Percentiles rank a stretch among this genome's conserved stretches.
These are phyloP conservation scores for Pyrrhoderma lamaoense DNA, from an alignment of 1,284 basidiomycete genomes.

Conservation along the genomic window DNA sequence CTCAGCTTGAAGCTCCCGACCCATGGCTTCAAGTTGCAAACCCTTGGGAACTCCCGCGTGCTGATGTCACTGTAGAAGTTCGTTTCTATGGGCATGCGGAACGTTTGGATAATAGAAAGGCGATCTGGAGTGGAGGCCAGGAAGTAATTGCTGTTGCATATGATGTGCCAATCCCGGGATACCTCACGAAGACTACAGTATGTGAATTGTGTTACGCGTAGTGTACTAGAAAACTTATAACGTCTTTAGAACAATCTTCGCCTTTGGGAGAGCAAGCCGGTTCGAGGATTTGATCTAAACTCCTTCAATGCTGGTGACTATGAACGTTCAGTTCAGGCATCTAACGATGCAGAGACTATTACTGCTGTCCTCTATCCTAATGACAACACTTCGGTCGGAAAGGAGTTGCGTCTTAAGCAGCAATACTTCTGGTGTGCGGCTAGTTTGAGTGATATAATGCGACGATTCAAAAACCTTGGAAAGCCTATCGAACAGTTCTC, in stretches of 20 bases:
- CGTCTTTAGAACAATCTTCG: conserved; percentile 54
- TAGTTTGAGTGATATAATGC: conserved; percentile 78
- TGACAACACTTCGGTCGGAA: conserved; percentile 75
- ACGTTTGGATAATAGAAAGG: conserved; percentile 54
- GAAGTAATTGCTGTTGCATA: conserved; percentile 88
- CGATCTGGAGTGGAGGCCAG: conserved; percentile 81
- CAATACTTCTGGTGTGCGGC: conserved; percentile 92
- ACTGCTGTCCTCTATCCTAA: conserved; percentile 86
- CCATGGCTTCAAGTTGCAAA: conserved; percentile 87
- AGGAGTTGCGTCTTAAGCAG: conserved; percentile 88
- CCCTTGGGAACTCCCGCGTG: conserved; percentile 82
- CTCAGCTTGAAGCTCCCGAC: conserved; percentile 87
- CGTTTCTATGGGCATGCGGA: conserved; percentile 84
- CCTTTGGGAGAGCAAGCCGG: conserved; percentile 82
- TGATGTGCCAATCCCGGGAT: conserved; percentile 88
- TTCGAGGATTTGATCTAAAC: conserved; percentile 87
- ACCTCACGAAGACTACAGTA: conserved; percentile 59
- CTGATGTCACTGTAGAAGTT: conserved; percentile 75
- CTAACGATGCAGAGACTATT: conserved; percentile 84
- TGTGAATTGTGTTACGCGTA: neutral
- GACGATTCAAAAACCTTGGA: conserved; percentile 73
- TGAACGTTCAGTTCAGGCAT: conserved; percentile 73
- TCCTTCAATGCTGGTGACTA: conserved; percentile 93
- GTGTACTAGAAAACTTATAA: neutral
- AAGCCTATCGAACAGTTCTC: conserved; percentile 72